Evolutionary conservation across 1,284 basidiomycete genomes (phyloP), one percentile per base, ranked within the genome.

Genomic region (Gomphus sp.): DNA sequence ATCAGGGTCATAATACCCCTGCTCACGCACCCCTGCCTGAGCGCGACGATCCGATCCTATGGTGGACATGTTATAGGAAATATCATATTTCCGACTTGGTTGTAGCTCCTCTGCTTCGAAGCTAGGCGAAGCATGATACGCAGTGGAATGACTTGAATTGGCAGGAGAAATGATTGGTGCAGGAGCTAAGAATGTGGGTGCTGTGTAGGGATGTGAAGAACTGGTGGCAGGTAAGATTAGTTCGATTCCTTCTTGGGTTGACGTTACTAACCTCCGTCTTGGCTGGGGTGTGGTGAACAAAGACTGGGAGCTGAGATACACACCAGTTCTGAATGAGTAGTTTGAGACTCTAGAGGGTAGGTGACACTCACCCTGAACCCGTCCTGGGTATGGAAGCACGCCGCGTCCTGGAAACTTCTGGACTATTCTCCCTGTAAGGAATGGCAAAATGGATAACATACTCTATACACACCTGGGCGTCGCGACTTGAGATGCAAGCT

Each of bases 101-200:
- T 43, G 16, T 25, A 18, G 28, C 11, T 50, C 5, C 7, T 31
- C 36, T n/a, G 5, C 4, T 25, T 18, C 14, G 39, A 41, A 53
- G 22, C 7, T n/a, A 53, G 36, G 52, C 9, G 52, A 53, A 25
- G 49, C 28, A 34, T 53, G 34, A 18, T 53, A 53, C 5, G n/a
- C 41, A 7, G 36, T 37, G 12, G 52, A 53, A 16, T 53, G 36
- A 16, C 34, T 53, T 16, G 52, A 53, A 53, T 53, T 53, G n/a
- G 52, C 52, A 31, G 52, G 52, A 43, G 52, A 53, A n/a, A 53
- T 53, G 10, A 53, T 53, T 18, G 52, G 52, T 3, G 52, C 52
- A 53, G 52, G 52, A 9, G 52, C 52, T 10, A 53, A 31, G 4
- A 12, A 25, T 1, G 52, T 43, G 18, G 36, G n/a, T 7, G 3